Evolutionary conservation across 345 rosid genomes (phyloP), one percentile per base, ranked within the genome.

Genomic region (Erodium maritimum): DNA sequence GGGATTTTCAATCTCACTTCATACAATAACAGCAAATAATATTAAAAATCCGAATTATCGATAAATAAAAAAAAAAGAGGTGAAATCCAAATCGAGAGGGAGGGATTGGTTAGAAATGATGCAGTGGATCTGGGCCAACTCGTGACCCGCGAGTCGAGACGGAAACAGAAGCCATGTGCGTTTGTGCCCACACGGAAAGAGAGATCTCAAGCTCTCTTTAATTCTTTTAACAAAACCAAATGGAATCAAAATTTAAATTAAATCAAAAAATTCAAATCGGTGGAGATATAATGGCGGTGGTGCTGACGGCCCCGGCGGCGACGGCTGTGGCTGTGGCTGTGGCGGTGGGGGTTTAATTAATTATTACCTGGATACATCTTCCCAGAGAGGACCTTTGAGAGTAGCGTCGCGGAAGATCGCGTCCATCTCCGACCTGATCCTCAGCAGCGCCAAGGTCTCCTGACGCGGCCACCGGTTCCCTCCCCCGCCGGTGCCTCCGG

Each of bases 311-410:
- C n/a, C n/a, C n/a, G n/a, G n/a, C n/a, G n/a, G n/a, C n/a, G n/a
- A n/a, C n/a, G n/a, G n/a, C n/a, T n/a, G n/a, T n/a, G n/a, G n/a
- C n/a, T n/a, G n/a, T 9, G 18, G 55, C 18, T 13, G 18, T 29
- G 34, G 34, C 34, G 55, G 55, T 4, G 21, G 29, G 17, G 17
- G 4, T 18, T 23, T 23, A 11, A 0, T n/a, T n/a, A n/a, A n/a
- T n/a, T n/a, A n/a, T 22, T 67, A 90, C 97, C 95, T 85, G 66
- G 97, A 87, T 34, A 90, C 85, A 50, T 85, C 87, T 71, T 87
- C 97, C 97, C 97, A 90, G 6, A 90, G 86, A 42, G 95, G 95
- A 60, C 86, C 91, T 70, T 90, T 90, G 54, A 85, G 78, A 67
- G 90, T 73, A 68, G 97, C 87, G 58, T 87, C 95, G 21, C 86